A percentile compares a stretch with the other conserved stretches of the same genome.
These are phyloP conservation scores for Karstenula rhodostoma DNA, from an alignment of 2,329 filamentous ascomycete species.

Conservation along the genomic window DNA sequence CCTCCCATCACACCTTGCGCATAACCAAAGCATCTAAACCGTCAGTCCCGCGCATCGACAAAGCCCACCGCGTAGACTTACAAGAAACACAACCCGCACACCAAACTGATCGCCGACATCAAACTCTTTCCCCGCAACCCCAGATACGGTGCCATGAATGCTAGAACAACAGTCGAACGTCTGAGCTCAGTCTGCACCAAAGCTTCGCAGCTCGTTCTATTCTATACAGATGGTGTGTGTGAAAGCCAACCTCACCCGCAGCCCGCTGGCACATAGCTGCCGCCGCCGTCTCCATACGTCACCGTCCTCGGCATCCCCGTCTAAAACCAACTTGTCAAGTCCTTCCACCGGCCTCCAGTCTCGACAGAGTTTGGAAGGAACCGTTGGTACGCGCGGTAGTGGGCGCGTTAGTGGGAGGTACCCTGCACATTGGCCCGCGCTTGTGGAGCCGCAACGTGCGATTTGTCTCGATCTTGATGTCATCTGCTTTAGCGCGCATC, in stretches of 20 bases:
- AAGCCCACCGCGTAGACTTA: conserved; percentile 3
- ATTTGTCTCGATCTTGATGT: conserved; percentile 13
- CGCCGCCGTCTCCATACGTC: neutral
- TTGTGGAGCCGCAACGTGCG: conserved; percentile 2
- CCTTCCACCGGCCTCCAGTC: neutral
- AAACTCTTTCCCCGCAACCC: conserved; percentile 13
- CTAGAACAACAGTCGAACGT: conserved; percentile 1
- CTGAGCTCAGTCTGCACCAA: neutral
- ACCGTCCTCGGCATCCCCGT: conserved; percentile 5
- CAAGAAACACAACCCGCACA: conserved; percentile 19
- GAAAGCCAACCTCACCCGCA: no score
- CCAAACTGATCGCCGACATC: conserved; percentile 14
- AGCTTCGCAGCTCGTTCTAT: no score
- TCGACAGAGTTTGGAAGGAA: neutral
- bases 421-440: neutral
- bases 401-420: neutral
- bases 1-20: conserved; percentile 73
- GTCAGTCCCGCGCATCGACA: neutral
- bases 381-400: neutral
- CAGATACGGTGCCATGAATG: conserved; percentile 10
- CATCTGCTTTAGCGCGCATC: conserved; percentile 11
- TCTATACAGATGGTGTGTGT: no score
- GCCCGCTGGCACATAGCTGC: no score
- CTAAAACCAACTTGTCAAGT: conserved; percentile 4
- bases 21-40: conserved; percentile 62